Base-by-base conservation (phyloP, 768 basidiomycete species). In the Goffeauzyma gilvescens region DNA sequence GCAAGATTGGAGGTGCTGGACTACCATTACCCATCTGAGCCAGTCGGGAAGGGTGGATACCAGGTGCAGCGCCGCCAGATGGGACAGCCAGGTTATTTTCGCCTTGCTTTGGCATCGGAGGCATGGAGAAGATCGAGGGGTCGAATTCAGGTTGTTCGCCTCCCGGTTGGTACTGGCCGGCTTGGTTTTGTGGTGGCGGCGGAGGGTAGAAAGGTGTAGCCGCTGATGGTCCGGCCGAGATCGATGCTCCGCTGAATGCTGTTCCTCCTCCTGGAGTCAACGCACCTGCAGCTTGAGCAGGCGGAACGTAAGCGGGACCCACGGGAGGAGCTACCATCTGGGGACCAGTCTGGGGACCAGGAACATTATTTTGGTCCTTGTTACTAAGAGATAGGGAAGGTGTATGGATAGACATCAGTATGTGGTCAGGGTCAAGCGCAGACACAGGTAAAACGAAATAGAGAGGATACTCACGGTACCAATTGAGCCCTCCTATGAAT, bases 401-500 rank as follows among this genome's bases (percentile, higher is more conserved):
- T n/a, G n/a, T n/a, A n/a, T n/a, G n/a, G n/a, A n/a, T n/a, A n/a
- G n/a, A n/a, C n/a, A n/a, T n/a, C n/a, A n/a, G n/a, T n/a, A n/a
- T n/a, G n/a, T n/a, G n/a, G n/a, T n/a, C n/a, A n/a, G n/a, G n/a
- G n/a, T n/a, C n/a, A n/a, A n/a, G n/a, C n/a, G n/a, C n/a, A n/a
- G n/a, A n/a, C n/a, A n/a, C n/a, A n/a, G n/a, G n/a, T n/a, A n/a
- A n/a, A n/a, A n/a, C n/a, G n/a, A n/a, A n/a, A n/a, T n/a, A 45
- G 46, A 9, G 50, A 25, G n/a, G n/a, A 17, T 18, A 75, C 80
- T 54, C 60, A 82, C 79, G 78, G 80, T 50, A 81, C 79, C 24
- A 90, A 73, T 65, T 85, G 86, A 62, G 86, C 85, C 20, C 85
- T 75, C 44, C 80, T 80, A 66, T 93, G 89, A 45, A 96, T 86